Base-by-base conservation (phyloP, 768 basidiomycete species). In the Russula foetens region DNA sequence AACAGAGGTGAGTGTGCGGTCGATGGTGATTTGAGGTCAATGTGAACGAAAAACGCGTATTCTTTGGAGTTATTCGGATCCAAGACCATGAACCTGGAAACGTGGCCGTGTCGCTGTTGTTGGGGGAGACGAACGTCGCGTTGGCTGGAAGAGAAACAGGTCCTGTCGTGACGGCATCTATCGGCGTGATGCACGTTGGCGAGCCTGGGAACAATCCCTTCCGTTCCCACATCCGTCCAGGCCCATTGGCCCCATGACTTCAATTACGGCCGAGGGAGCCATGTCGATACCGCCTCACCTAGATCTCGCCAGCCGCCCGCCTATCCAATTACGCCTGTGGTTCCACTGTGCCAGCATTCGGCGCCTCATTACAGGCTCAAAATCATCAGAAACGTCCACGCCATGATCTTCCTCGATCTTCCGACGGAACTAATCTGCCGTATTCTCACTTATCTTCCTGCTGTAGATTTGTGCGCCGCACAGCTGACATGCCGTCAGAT, bases 31-130 rank as follows among this genome's bases (percentile, higher is more conserved):
- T 31, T 75, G 51, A 85, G 70, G 39, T 83, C 81, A 56, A 90
- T 79, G 53, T 71, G 75, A 54, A 91, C 71, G 1, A 76, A 75
- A 26, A 91, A 73, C 4, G 73, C 17, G 39, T 41, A 14, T 7
- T 41, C 39, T 19, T 17, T 41, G 7, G 39, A 41, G 39, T 19
- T 17, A n/a, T 17, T 41, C 39, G 39, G 39, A 41, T 41, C 39
- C 39, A 41, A 41, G 39, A 19, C 15, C 39, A 17, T 41, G 39
- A 19, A 41, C 15, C 5, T 41, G 11, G n/a, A n/a, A n/a, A n/a
- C n/a, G n/a, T n/a, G 39, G 8, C 39, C 17, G 7, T 17, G 17
- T 41, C 17, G 39, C 8, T 19, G 15, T 3, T 41, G 39, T 19
- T 17, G 12, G 66, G 59, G 12, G 39, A 17, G 39, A 41, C 39